Evolutionary conservation across 2,329 filamentous ascomycete species (phyloP).

Genomic region (Colletotrichum tropicicola): DNA sequence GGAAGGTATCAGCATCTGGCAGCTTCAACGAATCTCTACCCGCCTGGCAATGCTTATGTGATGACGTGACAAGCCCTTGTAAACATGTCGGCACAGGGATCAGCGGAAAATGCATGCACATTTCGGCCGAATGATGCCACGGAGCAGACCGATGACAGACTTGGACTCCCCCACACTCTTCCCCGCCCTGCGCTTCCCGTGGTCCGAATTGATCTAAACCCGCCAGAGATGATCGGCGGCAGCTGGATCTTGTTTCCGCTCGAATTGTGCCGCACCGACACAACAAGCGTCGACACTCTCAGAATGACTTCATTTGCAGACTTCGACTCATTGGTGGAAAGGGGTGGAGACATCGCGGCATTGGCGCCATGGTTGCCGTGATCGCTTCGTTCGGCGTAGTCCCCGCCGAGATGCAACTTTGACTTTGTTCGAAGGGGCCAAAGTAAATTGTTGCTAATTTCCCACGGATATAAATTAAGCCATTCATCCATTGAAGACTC

Average conservation of each 20-base stretch:
- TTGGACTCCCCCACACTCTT: constrained; percentile 3
- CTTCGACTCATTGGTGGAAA: constrained; percentile 20
- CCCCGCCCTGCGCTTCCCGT: constrained; percentile 1
- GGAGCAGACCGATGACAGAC: constrained; percentile 1
- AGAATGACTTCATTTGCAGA: neutral
- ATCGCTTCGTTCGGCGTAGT: constrained; percentile 25
- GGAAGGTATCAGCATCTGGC: too few species aligned
- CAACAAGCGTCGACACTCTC: neutral
- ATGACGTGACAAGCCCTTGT: neutral
- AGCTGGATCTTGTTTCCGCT: neutral
- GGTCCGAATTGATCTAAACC: constrained; percentile 8
- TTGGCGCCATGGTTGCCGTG: neutral
- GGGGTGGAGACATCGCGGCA: constrained; percentile 10
- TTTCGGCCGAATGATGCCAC: constrained; percentile 9
- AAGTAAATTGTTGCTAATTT: neutral
- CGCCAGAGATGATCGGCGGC: neutral
- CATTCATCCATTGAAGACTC: neutral
- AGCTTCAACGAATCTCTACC: too few species aligned
- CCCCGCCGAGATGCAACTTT: constrained; percentile 17
- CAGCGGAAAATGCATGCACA: neutral
- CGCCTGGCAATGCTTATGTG: too few species aligned
- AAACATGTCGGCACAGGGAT: neutral
- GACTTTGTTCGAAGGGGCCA: neutral
- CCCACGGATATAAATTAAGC: neutral
- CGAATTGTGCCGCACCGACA: neutral